Evolutionary conservation across 2,329 filamentous ascomycete species (phyloP), one percentile per base, ranked within the genome.

Genomic region (Dactylellina cionopaga): DNA sequence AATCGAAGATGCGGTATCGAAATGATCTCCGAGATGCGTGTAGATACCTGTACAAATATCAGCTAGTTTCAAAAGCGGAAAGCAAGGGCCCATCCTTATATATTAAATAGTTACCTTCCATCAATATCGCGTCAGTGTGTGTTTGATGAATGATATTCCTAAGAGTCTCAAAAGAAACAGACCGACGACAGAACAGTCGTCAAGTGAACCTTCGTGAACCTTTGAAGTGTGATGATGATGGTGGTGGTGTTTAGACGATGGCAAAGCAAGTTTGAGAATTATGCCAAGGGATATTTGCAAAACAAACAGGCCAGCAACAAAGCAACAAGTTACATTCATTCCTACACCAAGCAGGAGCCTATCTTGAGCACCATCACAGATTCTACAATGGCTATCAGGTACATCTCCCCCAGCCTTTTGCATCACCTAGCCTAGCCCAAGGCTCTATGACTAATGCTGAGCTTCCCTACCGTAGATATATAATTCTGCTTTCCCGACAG

Each of bases 401-500:
- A 56, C 13, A 27, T 4, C 6, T 4, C 9, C 1, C 22, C n/a
- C 11, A 4, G 41, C 33, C 6, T 17, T 24, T n/a, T 2, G 5
- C 39, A n/a, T 33, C n/a, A 19, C 27, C 7, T 22, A 11, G 7
- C 17, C n/a, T 19, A 41, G 5, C 5, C 15, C 4, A 17, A 27
- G 9, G 3, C 17, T 15, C 19, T 19, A 29, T 17, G 2, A 15
- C 65, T 55, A 37, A 59, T 31, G 19, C 19, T 35, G 6, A 19
- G 7, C 10, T 11, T 39, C 10, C 17, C 74, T 19, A n/a, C n/a
- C n/a, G n/a, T 79, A 98, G 95, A 85, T 99, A 99, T 81, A 85
- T 99, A 78, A 98, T 99, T 81, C 88, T 99, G 81, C 89, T 99
- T 77, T 98, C 94, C 75, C 89, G 95, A 79, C 95, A 99, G 86